phyloP scores from a whole-genome alignment of 257 asterid genomes.

The Verbascum thapsus region DNA sequence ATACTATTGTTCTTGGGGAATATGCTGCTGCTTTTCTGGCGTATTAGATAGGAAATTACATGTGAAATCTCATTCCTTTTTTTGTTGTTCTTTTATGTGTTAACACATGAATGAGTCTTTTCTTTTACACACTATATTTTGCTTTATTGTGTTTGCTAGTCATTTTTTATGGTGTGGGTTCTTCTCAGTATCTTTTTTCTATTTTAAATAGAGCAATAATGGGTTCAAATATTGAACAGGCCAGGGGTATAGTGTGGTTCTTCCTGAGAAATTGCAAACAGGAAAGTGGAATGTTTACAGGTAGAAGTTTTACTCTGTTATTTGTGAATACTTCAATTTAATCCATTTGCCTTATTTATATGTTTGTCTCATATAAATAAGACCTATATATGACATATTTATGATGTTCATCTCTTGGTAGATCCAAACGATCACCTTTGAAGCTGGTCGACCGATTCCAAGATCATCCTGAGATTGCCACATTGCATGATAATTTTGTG shows the following conservation, averaged over 20 bases:
- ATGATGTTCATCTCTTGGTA: constrained; percentile 38
- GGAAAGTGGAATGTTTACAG: constrained; percentile 99
- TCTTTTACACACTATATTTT: not conserved
- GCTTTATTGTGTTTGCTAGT: constrained; percentile 13
- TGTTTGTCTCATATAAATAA: constrained; percentile 9
- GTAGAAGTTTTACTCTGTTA: constrained; percentile 40
- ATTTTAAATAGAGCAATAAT: constrained; percentile 26
- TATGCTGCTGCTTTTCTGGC: not conserved
- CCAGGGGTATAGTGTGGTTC: constrained; percentile 76
- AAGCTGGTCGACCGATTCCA: constrained; percentile 70
- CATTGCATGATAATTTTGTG: constrained; percentile 90
- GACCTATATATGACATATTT: constrained; percentile 17
- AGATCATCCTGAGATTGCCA: constrained; percentile 79
- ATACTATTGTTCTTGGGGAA: not conserved
- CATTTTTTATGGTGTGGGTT: not conserved
- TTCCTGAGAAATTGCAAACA: constrained; percentile 88
- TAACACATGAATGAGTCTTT: constrained; percentile 10
- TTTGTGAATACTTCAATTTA: constrained; percentile 16
- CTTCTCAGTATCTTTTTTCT: not conserved
- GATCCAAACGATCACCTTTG: constrained; percentile 81
- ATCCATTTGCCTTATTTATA: not conserved
- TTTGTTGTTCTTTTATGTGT: not conserved
- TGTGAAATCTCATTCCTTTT: not conserved
- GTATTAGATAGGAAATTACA: not conserved
- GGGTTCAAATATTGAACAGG: constrained; percentile 47